Conservation (phyloP, 108 stramenopile species). For the Poteriospumella lacustris region DNA sequence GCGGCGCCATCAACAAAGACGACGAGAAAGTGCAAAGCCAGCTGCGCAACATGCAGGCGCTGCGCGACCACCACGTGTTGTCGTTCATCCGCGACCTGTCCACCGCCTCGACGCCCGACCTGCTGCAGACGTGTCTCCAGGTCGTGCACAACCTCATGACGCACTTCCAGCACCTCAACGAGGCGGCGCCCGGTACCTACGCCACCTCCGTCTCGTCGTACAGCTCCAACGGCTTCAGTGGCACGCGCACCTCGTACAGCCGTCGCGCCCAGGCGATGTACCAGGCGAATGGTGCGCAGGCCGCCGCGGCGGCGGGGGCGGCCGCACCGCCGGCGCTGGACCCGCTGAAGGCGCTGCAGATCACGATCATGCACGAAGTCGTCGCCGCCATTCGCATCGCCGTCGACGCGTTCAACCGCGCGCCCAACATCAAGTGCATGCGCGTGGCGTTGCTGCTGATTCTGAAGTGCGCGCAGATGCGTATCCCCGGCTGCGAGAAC, state of each 20-base stretch:
- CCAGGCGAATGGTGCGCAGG: too few species aligned
- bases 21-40: background rate
- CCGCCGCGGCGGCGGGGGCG: too few species aligned
- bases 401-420: background rate
- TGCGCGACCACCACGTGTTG: background rate
- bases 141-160: background rate
- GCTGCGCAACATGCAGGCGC: background rate
- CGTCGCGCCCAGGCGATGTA: too few species aligned
- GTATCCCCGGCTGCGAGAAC: background rate
- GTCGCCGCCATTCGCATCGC: background rate
- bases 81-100: background rate
- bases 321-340: too few species aligned
- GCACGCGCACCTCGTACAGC: too few species aligned
- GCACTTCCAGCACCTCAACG: too few species aligned
- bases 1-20: background rate
- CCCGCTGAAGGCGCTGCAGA: too few species aligned
- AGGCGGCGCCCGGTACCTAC: too few species aligned
- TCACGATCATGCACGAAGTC: background rate
- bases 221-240: too few species aligned
- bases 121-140: background rate
- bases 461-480: background rate
- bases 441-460: background rate
- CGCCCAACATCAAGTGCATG: background rate
- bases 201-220: too few species aligned
- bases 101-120: background rate